Evolutionary conservation across 306 rosid genomes (phyloP).

Genomic region (Quercus rubra): DNA sequence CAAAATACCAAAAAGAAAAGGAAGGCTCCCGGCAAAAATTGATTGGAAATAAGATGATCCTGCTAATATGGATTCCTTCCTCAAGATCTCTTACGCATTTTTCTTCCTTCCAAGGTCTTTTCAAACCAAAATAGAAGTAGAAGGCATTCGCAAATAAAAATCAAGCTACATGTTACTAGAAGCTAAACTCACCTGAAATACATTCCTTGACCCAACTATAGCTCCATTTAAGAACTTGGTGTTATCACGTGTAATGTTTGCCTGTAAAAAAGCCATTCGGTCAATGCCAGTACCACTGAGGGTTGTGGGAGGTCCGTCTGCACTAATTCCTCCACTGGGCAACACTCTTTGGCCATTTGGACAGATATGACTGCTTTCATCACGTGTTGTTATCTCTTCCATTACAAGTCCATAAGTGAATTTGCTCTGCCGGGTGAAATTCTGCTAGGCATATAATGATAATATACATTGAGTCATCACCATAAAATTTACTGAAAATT

Average conservation of each 20-base stretch:
- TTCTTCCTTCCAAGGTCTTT: not conserved
- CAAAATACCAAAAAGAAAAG: not conserved
- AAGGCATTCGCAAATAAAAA: not conserved
- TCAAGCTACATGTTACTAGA: not conserved
- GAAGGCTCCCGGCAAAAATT: not conserved
- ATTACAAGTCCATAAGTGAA: constrained; percentile 92
- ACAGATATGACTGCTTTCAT: constrained; percentile 78
- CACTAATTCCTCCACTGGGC: constrained; percentile 86
- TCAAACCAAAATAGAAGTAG: not conserved
- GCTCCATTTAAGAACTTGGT: constrained; percentile 91
- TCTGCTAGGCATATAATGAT: constrained; percentile 41
- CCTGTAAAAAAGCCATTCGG: constrained; percentile 83
- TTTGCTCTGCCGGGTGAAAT: constrained; percentile 92
- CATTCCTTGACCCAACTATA: constrained; percentile 74
- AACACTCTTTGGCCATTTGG: constrained; percentile 72
- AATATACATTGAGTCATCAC: not conserved
- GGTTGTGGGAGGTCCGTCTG: constrained; percentile 97
- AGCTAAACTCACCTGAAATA: constrained; percentile 69
- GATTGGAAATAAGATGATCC: not conserved
- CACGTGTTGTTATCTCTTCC: constrained; percentile 96
- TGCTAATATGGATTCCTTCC: not conserved
- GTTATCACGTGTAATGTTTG: constrained; percentile 92
- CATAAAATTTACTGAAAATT: not conserved
- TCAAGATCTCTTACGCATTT: not conserved
- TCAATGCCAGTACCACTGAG: constrained; percentile 96